Conservation (phyloP, 1,284 basidiomycete genomes). For the Jaminaea rosea region DNA sequence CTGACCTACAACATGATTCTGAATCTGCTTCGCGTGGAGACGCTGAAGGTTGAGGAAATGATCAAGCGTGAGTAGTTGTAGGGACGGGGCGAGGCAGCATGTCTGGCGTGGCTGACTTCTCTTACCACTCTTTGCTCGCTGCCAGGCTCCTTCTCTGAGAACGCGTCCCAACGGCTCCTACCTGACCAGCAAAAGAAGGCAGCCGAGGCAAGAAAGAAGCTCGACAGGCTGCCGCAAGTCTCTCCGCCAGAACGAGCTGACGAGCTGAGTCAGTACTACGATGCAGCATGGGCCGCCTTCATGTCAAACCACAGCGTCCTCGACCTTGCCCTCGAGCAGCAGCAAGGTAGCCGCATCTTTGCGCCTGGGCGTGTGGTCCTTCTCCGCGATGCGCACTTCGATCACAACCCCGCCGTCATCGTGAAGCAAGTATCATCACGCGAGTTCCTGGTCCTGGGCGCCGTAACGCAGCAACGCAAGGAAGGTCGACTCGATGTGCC, state of each 20-base stretch:
- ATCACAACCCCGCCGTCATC: slow-evolving; percentile 64
- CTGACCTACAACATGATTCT: slow-evolving; percentile 99
- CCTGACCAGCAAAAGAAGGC: slow-evolving; percentile 89
- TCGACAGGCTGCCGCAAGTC: slow-evolving; percentile 62
- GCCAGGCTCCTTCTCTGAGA: slow-evolving; percentile 98
- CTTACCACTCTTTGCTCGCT: too few relatives aligned
- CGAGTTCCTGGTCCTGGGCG: slow-evolving; percentile 66
- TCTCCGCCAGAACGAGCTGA: slow-evolving; percentile 51
- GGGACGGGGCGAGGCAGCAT: too few relatives aligned
- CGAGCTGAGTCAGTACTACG: slow-evolving; percentile 70
- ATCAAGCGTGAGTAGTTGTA: too few relatives aligned
- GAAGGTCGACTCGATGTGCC: slow-evolving; percentile 49
- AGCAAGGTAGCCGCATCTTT: slow-evolving; percentile 63
- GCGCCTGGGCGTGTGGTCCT: slow-evolving; percentile 70
- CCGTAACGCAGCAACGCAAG: slow-evolving; percentile 53
- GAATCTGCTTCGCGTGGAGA: slow-evolving; percentile 90
- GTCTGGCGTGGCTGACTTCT: too few relatives aligned
- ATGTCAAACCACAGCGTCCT: slow-evolving; percentile 61
- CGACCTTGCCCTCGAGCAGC: slow-evolving; percentile 58
- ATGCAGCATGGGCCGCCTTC: slow-evolving; percentile 62
- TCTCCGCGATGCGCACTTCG: slow-evolving; percentile 72
- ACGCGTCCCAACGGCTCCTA: slow-evolving; percentile 79
- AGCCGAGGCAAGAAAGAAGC: slow-evolving; percentile 50
- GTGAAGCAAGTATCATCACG: slow-evolving; percentile 59
- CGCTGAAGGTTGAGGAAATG: slow-evolving; percentile 96